Base-by-base conservation (phyloP, 1,284 basidiomycete species). In the Ganoderma lingzhi region DNA sequence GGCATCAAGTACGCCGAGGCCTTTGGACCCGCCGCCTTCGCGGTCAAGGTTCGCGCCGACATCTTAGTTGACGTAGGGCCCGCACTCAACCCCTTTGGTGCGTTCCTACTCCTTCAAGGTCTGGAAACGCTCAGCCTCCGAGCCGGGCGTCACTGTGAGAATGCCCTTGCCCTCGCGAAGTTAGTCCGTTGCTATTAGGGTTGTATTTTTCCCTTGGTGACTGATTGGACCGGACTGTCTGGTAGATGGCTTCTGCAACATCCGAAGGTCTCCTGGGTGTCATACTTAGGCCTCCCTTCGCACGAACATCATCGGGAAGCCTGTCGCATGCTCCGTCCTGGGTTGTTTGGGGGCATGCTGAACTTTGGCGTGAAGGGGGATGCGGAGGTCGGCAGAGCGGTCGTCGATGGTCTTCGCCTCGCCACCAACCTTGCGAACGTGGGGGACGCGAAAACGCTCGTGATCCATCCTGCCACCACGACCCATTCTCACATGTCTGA, bases 51-150 rank as follows among this genome's bases (percentile, higher is more conserved):
- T 48, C 90, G 95, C 55, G 82, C 88, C 32, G 88, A 94, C 78
- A 84, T 94, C 60, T 85, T 96, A 64, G 92, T 95, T 39, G 94
- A 96, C 79, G 70, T 96, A 55, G 95, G 94, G 2, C 87, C 93
- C 1, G 82, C 85, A 12, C 75, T 96, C 76, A 94, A 94, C 80
- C 93, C 95, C n/a, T 96, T 96, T 77, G 92, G 82, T 9, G 92
- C 93, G 1, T 96, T 96, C 85, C 84, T 95, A 62, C 85, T 95
- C 19, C 82, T 96, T 35, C 93, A 94, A 78, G 95, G 96, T 68
- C 83, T 96, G 53, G 95, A 97, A 82, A 97, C 96, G 1, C 88
- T 97, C 66, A 92, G 90, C 75, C 84, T 97, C 67, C 87, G 95
- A 15, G 90, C 86, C 2, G 88, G 96, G 81, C 82, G 94, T 67